Conservation (phyloP, 1,139 yeast genomes). For the Hemisphaericaspora lyxosophila region DNA sequence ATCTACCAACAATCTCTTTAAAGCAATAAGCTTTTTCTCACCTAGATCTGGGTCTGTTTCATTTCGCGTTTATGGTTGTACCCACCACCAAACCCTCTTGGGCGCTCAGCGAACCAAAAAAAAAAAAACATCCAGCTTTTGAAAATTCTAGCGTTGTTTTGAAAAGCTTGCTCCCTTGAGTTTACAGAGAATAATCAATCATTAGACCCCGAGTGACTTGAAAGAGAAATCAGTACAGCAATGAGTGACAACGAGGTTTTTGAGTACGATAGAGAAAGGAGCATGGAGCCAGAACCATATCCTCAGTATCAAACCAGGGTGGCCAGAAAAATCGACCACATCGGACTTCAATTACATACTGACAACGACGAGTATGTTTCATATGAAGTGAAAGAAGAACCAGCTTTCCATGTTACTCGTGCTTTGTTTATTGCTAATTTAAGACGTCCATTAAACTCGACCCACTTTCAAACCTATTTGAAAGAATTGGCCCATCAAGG, state of each 20-base stretch:
- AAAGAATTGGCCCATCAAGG: constrained; percentile 26
- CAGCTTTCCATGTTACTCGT: constrained; percentile 38
- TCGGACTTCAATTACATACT: constrained; percentile 23
- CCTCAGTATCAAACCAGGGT: constrained; percentile 11
- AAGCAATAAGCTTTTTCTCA: too few relatives aligned
- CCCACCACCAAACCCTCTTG: too few relatives aligned
- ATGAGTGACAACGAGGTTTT: constrained; percentile 22
- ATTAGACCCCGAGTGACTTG: too few relatives aligned
- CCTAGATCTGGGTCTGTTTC: too few relatives aligned
- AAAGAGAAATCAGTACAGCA: too few relatives aligned
- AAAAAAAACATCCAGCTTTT: not conserved
- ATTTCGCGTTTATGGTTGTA: too few relatives aligned
- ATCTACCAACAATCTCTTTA: too few relatives aligned
- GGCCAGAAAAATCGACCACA: constrained; percentile 23
- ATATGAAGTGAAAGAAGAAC: constrained; percentile 29
- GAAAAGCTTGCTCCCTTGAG: too few relatives aligned
- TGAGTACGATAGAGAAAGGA: constrained; percentile 15
- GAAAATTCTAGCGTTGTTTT: too few relatives aligned
- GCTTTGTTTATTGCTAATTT: constrained; percentile 47
- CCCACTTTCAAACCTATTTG: constrained; percentile 35
- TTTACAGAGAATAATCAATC: too few relatives aligned
- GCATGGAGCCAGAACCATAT: constrained; percentile 16
- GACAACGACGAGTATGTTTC: constrained; percentile 27
- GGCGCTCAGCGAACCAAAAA: not conserved
- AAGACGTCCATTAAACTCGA: constrained; percentile 38